Percentiles rank a stretch among this genome's conserved stretches.
Evolutionary conservation across 1,284 basidiomycete species (phyloP).

Genomic region (Mycena citricolor): DNA sequence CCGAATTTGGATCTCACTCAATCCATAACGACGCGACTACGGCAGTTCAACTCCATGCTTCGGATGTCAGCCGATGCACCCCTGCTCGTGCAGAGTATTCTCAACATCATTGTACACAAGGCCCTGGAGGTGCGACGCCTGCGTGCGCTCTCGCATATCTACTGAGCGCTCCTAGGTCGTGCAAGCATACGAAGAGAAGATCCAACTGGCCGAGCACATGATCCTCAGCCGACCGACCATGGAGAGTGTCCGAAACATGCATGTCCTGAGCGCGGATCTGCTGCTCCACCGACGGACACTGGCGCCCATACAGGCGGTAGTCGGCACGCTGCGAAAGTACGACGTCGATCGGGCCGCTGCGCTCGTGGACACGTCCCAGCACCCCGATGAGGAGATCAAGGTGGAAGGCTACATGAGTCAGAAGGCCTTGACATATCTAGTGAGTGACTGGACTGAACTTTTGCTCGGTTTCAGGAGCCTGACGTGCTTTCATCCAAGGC

Average conservation of each 20-base stretch:
- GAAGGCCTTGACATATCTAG: constrained; percentile 67
- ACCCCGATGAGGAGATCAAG: constrained; percentile 30
- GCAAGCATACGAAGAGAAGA: constrained; percentile 63
- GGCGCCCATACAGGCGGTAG: constrained; percentile 62
- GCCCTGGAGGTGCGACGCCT: constrained; percentile 48
- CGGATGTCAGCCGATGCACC: constrained; percentile 62
- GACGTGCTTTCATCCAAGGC: constrained; percentile 38
- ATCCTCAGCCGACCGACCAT: constrained; percentile 60
- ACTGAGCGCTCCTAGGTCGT: constrained; percentile 35
- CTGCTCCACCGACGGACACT: constrained; percentile 68
- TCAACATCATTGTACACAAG: constrained; percentile 70
- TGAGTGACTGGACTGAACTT: too few species aligned
- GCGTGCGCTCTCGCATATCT: neutral
- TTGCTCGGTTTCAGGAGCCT: neutral
- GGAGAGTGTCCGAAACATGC: constrained; percentile 57
- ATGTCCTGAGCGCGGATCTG: constrained; percentile 68
- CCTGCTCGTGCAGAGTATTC: constrained; percentile 58
- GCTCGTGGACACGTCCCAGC: constrained; percentile 42
- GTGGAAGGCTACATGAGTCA: constrained; percentile 62
- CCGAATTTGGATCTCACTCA: constrained; percentile 48
- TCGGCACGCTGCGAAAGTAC: constrained; percentile 65
- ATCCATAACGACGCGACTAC: constrained; percentile 57
- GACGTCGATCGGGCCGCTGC: constrained; percentile 63
- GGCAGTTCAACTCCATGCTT: constrained; percentile 55
- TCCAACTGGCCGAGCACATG: constrained; percentile 58